Conservation (phyloP, 306 rosid genomes). For the Prinsepia uniflora region DNA sequence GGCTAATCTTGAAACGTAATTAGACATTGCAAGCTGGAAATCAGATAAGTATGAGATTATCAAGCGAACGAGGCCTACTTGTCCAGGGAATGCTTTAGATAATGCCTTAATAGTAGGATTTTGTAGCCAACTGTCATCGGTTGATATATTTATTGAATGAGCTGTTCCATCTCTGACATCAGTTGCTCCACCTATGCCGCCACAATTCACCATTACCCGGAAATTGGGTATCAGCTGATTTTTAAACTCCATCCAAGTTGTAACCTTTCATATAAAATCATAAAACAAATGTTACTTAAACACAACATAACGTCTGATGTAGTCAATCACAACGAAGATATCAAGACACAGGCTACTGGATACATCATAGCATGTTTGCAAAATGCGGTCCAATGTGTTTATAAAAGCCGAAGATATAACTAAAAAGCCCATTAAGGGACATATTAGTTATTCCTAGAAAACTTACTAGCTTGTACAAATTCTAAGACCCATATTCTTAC, state of each 20-base stretch:
- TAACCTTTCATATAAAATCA: conserved; percentile 37
- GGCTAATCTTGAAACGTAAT: background rate
- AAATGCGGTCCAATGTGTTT: background rate
- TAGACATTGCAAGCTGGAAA: conserved; percentile 5
- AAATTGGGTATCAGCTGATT: conserved; percentile 63
- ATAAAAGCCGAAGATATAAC: background rate
- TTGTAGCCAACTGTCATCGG: conserved; percentile 44
- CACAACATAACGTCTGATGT: background rate
- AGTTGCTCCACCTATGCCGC: conserved; percentile 59
- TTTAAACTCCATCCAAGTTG: conserved; percentile 65
- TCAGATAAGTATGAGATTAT: background rate
- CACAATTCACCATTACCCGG: conserved; percentile 89
- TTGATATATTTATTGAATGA: conserved; percentile 30
- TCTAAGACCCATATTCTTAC: background rate
- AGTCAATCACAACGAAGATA: background rate
- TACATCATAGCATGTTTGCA: background rate
- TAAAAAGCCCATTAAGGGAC: background rate
- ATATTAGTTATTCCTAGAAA: background rate
- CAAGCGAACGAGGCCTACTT: conserved; percentile 42
- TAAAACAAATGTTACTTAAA: conserved; percentile 4
- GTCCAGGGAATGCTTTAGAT: conserved; percentile 70
- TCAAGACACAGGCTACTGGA: background rate
- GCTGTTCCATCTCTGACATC: conserved; percentile 23
- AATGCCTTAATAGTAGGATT: conserved; percentile 60
- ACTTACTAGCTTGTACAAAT: background rate